Base-by-base conservation (phyloP, 2,329 filamentous ascomycete species). In the Ceratocystis destructans region DNA sequence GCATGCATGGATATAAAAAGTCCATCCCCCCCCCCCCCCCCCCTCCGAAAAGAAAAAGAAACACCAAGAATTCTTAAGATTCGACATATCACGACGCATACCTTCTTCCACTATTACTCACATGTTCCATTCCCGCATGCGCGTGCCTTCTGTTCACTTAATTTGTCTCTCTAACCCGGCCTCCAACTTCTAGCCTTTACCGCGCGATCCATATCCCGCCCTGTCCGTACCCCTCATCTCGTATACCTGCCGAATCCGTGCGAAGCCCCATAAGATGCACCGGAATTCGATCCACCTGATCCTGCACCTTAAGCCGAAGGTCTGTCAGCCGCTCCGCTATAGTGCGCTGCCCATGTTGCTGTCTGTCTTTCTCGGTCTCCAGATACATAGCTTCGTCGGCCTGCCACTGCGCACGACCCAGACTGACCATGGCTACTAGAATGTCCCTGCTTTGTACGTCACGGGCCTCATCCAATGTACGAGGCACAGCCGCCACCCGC, bases 231-330 rank as follows among this genome's bases (percentile, higher is more conserved):
- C 74, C 74, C 59, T 76, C 76, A 69, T 87, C 83, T 69, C 77
- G 77, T 71, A 79, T 71, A 33, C 76, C 73, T 7, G 75, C 77
- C 1, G 76, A 74, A 12, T 79, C 75, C 7, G 79, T 82, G 64
- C 86, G 77, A 55, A 88, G 77, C 0, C 85, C 86, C 2, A 80
- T 76, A 70, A 76, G 76, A 71, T 87, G 83, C 59, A 86, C 70
- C 1, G 85, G 85, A 2, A 87, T 76, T 65, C 77, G 77, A 68
- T 86, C 84, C 5, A 86, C 76, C 48, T 78, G 76, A 68, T 77
- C 79, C 73, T 86, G 82, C 2, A 82, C 76, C 22, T 74, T 77
- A 17, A 78, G 76, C 28, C 82, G 76, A 1, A 78, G 74, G 64
- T 79, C 79, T 0, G 79, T 76, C 68, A 82, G 77, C 17, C 77